phyloP scores from a whole-genome alignment of 345 rosid genomes.

The Balakata baccata region DNA sequence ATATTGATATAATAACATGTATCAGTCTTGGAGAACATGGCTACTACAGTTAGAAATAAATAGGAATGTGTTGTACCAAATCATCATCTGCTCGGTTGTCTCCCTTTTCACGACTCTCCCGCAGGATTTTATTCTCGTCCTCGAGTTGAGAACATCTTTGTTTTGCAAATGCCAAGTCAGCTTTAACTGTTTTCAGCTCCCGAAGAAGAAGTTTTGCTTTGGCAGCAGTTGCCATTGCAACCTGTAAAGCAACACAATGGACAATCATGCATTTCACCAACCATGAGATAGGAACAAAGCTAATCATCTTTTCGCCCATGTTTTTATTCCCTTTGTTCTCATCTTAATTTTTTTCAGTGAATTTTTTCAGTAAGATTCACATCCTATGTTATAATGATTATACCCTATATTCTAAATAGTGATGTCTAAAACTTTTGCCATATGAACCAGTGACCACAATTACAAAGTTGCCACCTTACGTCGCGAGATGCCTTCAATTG shows the following conservation, averaged over 20 bases:
- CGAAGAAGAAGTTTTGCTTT: slow-evolving; percentile 96
- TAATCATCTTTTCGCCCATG: neutral
- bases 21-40: neutral
- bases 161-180: slow-evolving; percentile 85
- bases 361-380: neutral
- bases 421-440: slow-evolving; percentile 14
- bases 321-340: neutral
- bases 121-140: slow-evolving; percentile 79
- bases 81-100: slow-evolving; percentile 84
- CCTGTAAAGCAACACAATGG: slow-evolving; percentile 45
- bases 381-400: neutral
- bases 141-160: slow-evolving; percentile 83
- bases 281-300: slow-evolving; percentile 12
- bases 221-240: slow-evolving; percentile 97
- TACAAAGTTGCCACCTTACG: slow-evolving; percentile 78
- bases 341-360: neutral
- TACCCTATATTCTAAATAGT: neutral
- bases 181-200: slow-evolving; percentile 85
- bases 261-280: slow-evolving; percentile 37
- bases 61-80: slow-evolving; percentile 44
- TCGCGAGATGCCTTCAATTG: slow-evolving; percentile 99
- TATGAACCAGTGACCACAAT: slow-evolving; percentile 38
- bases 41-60: neutral
- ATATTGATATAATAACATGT: neutral
- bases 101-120: slow-evolving; percentile 84